These are phyloP conservation scores for Chalciporus chontae DNA, from an alignment of 768 basidiomycete genomes.

Conservation along the genomic window DNA sequence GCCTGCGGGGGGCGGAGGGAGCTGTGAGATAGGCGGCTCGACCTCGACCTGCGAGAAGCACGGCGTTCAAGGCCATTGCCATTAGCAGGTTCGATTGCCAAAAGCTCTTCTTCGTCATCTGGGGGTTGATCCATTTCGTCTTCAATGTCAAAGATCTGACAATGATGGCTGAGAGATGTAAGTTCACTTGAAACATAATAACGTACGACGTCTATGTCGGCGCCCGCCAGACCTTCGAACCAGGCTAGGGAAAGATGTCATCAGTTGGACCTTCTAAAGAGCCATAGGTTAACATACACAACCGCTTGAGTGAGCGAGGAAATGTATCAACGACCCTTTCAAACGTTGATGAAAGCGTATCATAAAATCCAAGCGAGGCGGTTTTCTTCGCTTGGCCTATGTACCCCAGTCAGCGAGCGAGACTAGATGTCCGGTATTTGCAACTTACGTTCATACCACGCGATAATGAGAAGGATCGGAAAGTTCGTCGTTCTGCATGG, in stretches of 20 bases:
- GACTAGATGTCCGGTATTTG: not conserved
- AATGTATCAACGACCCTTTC: constrained; percentile 73
- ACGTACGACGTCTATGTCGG: constrained; percentile 72
- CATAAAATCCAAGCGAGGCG: constrained; percentile 64
- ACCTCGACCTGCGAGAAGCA: constrained; percentile 30
- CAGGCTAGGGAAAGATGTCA: constrained; percentile 45
- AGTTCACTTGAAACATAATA: not conserved
- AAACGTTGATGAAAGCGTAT: constrained; percentile 62
- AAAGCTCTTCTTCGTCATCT: constrained; percentile 8
- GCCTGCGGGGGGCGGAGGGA: constrained; percentile 19
- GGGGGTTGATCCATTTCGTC: constrained; percentile 40
- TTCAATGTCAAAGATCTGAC: constrained; percentile 76
- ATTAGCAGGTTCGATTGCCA: constrained; percentile 15
- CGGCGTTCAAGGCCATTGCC: constrained; percentile 24
- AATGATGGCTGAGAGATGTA: not conserved
- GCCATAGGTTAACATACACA: constrained; percentile 49
- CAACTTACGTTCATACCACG: constrained; percentile 70
- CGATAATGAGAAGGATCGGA: constrained; percentile 76
- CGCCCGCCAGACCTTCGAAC: constrained; percentile 71
- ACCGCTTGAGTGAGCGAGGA: constrained; percentile 68
- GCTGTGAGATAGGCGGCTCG: constrained; percentile 31
- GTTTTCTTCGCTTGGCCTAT: constrained; percentile 60
- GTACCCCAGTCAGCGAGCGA: not conserved
- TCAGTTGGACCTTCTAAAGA: not conserved
- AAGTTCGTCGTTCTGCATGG: constrained; percentile 68